These are phyloP conservation scores for Corrigiola litoralis DNA, from an alignment of 179 eudicot species.

Conservation along the genomic window DNA sequence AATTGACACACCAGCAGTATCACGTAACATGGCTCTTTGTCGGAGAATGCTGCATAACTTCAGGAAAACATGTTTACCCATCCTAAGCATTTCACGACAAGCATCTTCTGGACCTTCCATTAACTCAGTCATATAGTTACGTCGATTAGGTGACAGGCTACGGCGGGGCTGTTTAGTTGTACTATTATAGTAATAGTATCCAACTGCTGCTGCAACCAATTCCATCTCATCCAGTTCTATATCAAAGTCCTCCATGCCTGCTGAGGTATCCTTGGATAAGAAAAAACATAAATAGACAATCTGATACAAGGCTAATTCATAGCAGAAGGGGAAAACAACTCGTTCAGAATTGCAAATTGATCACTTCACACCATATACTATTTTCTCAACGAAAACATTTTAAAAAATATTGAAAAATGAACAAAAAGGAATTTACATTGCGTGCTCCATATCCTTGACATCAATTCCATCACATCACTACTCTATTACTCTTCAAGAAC, in stretches of 20 bases:
- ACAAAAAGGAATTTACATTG: neutral
- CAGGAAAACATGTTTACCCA: slow-evolving; percentile 66
- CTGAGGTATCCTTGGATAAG: slow-evolving; percentile 30
- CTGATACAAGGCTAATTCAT: neutral
- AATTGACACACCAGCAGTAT: slow-evolving; percentile 69
- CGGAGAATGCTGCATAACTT: slow-evolving; percentile 53
- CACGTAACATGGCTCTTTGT: slow-evolving; percentile 63
- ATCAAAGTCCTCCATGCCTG: slow-evolving; percentile 62
- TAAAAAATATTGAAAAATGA: too few relatives aligned
- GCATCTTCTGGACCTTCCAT: slow-evolving; percentile 56
- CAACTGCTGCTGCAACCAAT: slow-evolving; percentile 79
- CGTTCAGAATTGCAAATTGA: neutral
- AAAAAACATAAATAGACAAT: slow-evolving; percentile 4
- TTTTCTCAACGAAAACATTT: too few relatives aligned
- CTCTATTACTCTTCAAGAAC: slow-evolving; percentile 3
- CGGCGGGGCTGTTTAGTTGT: slow-evolving; percentile 44
- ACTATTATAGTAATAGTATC: slow-evolving; percentile 51
- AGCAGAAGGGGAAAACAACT: neutral
- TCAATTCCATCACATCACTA: neutral
- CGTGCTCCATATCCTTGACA: neutral
- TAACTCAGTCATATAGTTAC: slow-evolving; percentile 53
- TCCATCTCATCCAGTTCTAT: slow-evolving; percentile 80
- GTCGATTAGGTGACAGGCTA: slow-evolving; percentile 40
- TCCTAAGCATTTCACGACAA: slow-evolving; percentile 67
- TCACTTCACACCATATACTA: too few relatives aligned